A percentile compares a stretch with the other conserved stretches of the same genome.
Evolutionary conservation across 768 basidiomycete genomes (phyloP).

Genomic region (Mycena albidolilacea): DNA sequence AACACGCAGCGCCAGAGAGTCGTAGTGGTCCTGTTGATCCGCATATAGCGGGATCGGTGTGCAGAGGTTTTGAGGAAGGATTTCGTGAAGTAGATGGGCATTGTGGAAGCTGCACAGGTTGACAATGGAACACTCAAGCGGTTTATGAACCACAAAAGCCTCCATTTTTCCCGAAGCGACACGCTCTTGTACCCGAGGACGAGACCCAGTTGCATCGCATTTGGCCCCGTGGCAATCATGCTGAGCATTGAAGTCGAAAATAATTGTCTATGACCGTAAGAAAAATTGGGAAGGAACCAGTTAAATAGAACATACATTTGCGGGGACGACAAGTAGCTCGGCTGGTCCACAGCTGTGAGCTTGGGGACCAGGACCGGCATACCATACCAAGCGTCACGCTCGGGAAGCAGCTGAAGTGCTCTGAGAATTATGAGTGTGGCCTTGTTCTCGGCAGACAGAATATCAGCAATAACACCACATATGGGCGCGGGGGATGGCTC

Average conservation of each 20-base stretch:
- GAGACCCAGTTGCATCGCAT: not conserved
- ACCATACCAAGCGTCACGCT: not conserved
- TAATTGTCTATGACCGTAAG: not conserved
- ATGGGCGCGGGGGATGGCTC: not conserved
- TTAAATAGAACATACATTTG: not conserved
- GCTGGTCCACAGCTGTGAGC: not conserved
- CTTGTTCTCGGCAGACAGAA: not conserved
- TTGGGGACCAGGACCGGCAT: not conserved
- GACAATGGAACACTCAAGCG: no score
- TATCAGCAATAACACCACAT: not conserved
- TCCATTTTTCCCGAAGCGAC: no score
- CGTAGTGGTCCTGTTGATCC: no score
- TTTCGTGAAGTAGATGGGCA: no score
- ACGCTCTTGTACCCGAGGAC: not conserved
- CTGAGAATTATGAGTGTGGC: not conserved
- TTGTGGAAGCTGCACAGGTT: no score
- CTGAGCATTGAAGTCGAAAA: constrained; percentile 1
- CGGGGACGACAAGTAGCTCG: not conserved
- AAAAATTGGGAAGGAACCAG: not conserved
- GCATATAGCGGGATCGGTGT: no score
- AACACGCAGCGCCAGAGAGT: no score
- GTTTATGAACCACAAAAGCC: no score
- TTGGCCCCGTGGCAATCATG: not conserved
- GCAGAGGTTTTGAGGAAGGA: no score
- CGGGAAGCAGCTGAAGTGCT: not conserved